Conservation (phyloP, 495 filamentous ascomycete species). For the Xylaria acuta region DNA sequence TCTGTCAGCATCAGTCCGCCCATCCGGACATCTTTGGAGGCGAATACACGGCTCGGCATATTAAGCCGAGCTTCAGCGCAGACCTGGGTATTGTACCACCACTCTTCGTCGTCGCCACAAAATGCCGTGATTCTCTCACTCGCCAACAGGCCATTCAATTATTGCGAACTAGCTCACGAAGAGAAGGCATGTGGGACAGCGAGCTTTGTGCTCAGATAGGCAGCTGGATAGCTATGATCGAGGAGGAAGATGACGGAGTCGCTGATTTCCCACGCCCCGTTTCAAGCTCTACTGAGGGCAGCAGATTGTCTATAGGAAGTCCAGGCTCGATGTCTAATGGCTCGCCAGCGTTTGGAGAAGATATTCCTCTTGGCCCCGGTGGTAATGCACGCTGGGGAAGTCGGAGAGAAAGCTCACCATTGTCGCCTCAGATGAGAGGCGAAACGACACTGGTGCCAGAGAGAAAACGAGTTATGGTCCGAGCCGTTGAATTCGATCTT, state of each 20-base stretch:
- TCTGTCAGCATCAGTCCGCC: constrained; percentile 49
- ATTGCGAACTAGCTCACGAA: constrained; percentile 57
- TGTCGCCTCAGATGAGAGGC: constrained; percentile 28
- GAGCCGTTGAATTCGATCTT: constrained; percentile 60
- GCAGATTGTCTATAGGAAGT: constrained; percentile 38
- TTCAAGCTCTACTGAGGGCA: constrained; percentile 39
- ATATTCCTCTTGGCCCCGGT: constrained; percentile 49
- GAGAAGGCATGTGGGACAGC: constrained; percentile 72
- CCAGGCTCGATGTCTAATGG: constrained; percentile 34
- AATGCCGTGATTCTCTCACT: constrained; percentile 62
- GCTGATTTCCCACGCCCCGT: constrained; percentile 40
- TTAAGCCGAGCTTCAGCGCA: constrained; percentile 60
- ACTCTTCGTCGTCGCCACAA: constrained; percentile 63
- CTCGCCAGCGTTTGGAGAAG: constrained; percentile 43
- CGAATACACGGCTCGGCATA: constrained; percentile 52
- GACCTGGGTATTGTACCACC: constrained; percentile 62
- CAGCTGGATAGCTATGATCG: constrained; percentile 60
- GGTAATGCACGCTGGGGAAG: constrained; percentile 48
- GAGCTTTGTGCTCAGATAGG: constrained; percentile 59
- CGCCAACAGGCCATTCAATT: constrained; percentile 63
- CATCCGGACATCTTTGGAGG: constrained; percentile 49
- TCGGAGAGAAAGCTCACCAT: constrained; percentile 40
- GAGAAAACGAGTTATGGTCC: constrained; percentile 60
- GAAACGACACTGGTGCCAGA: constrained; percentile 45
- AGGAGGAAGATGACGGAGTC: constrained; percentile 57